A percentile compares a stretch with the other conserved stretches of the same genome.
Conservation (phyloP, 2,329 filamentous ascomycete species). For the Aspergillus carbonarius region DNA sequence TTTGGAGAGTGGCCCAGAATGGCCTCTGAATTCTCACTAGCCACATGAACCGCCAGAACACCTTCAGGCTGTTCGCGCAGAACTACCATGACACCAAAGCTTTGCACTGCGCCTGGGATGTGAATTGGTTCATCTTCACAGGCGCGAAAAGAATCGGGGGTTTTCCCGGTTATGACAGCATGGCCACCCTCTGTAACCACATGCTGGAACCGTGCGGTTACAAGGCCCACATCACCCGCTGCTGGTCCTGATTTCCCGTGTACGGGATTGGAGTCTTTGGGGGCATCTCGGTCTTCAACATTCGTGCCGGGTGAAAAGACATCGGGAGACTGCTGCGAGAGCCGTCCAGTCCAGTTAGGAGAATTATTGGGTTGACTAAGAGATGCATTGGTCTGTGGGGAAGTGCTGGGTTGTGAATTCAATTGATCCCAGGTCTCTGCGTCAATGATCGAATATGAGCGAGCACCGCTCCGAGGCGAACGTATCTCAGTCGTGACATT, state of each 20-base stretch:
- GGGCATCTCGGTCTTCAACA: background rate
- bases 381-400: background rate
- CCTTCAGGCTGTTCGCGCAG: slow-evolving; percentile 65
- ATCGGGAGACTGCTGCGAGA: slow-evolving; percentile 3
- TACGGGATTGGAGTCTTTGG: background rate
- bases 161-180: slow-evolving; percentile 75
- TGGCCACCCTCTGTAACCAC: slow-evolving; percentile 74
- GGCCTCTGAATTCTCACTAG: slow-evolving; percentile 75
- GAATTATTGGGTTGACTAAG: background rate
- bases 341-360: background rate
- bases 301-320: background rate
- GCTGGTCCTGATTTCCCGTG: background rate
- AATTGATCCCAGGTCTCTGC: slow-evolving; percentile 25
- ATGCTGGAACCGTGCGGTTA: slow-evolving; percentile 77
- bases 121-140: slow-evolving; percentile 93
- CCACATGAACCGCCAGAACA: slow-evolving; percentile 67
- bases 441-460: slow-evolving; percentile 32
- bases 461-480: slow-evolving; percentile 26
- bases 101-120: slow-evolving; percentile 75
- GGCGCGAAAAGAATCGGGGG: slow-evolving; percentile 68
- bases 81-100: slow-evolving; percentile 74
- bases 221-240: slow-evolving; percentile 48
- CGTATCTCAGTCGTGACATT: slow-evolving; percentile 5
- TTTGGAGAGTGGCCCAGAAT: slow-evolving; percentile 76
- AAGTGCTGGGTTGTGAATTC: slow-evolving; percentile 15